Evolutionary conservation across 495 filamentous ascomycete species (phyloP), one percentile per base, ranked within the genome.

Genomic region (Penicillium malachiteum): DNA sequence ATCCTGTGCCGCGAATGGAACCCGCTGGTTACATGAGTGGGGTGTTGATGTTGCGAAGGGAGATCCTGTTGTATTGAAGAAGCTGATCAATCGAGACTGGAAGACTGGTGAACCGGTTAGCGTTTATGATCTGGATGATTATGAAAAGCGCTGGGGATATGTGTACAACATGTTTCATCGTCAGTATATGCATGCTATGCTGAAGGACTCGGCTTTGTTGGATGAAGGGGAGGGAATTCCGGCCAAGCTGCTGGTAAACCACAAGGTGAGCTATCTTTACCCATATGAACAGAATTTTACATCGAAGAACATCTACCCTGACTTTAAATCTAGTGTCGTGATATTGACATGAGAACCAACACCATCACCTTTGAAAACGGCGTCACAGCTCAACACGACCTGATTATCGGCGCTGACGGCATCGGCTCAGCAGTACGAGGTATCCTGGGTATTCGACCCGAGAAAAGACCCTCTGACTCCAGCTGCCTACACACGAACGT

Each of bases 111-210:
- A 77, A 48, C 68, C 72, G 9, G 72, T 75, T 18, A 77, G 70
- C 54, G 75, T 75, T 26, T 77, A 76, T 52, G 67, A 71, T 34
- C 50, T 81, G 45, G 68, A 62, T 9, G 77, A 79, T 46, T 78
- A 78, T 48, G 66, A 76, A 60, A 58, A 71, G 45, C 64, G 67
- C 7, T 78, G 74, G 74, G 74, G 74, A 34, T 72, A 73, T 58
- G 71, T 72, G 18, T 81, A 81, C 58, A 78, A 81, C 64, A 80
- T 82, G 78, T 82, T 82, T 57, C 80, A 84, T 52, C 73, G 81
- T 1, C 72, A 76, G 48, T 70, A 82, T 54, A 81, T 84, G 78
- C 81, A 84, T 58, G 55, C 65, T 6, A 79, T 82, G 76, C 57
- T 84, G 60, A 78, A 71, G 67, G 74, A 78, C 26, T 71, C 70